phyloP scores from a whole-genome alignment of 2,329 filamentous ascomycete genomes.

The Acarospora socialis region DNA sequence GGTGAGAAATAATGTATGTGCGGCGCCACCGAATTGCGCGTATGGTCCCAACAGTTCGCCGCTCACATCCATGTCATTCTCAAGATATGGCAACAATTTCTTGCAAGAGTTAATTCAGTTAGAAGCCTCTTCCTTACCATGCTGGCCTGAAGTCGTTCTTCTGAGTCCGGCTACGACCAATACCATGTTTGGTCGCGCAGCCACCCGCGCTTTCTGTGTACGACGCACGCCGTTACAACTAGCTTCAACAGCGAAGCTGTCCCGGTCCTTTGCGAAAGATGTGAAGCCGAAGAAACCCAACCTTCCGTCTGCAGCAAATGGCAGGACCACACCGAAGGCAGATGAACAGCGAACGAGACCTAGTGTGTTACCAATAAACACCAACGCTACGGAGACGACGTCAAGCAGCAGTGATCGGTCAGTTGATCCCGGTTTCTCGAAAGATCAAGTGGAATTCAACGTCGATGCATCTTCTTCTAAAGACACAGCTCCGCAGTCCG shows the following conservation, averaged over 20 bases:
- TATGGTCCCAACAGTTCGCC: conserved; percentile 17
- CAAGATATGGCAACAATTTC: no score
- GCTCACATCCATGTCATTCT: conserved; percentile 12
- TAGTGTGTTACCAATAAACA: no score
- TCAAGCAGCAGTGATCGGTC: no score
- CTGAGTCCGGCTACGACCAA: conserved; percentile 18
- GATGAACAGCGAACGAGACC: no score
- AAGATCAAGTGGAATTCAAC: conserved; percentile 27
- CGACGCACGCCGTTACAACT: conserved; percentile 1
- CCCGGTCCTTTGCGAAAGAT: conserved; percentile 7
- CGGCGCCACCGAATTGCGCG: conserved; percentile 13
- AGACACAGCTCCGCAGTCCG: conserved; percentile 19
- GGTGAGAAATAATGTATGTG: conserved; percentile 13
- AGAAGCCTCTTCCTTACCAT: no score
- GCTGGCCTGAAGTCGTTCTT: conserved; percentile 8
- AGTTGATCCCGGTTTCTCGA: conserved; percentile 18
- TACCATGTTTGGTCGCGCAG: conserved; percentile 12
- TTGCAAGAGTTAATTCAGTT: no score
- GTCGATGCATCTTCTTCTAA: conserved; percentile 20
- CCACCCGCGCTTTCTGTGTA: conserved; percentile 6
- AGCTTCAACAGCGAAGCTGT: conserved; percentile 7
- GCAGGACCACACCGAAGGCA: not conserved
- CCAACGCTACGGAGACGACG: no score
- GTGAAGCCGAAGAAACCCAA: conserved; percentile 9
- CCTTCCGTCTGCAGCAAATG: conserved; percentile 2